Base-by-base conservation (phyloP, 1,139 yeast genomes). In the Oligophagozyma castellii region DNA sequence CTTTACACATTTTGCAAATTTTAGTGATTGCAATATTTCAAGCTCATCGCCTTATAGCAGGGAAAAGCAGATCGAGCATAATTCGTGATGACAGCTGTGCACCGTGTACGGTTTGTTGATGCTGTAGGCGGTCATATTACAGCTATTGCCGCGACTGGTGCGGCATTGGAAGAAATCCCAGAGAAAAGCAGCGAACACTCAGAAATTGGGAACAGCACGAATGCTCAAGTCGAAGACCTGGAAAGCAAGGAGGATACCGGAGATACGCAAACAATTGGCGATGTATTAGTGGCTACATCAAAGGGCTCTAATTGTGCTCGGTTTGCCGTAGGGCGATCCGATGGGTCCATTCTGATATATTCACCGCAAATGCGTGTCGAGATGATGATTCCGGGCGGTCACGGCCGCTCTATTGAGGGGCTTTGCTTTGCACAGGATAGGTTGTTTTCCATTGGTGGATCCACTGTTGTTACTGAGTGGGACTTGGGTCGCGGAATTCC, bases 341-440 rank as follows among this genome's bases (percentile, higher is more conserved):
- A 89, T 51, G 99, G 99, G 28, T 89, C 84, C 46, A 79, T 92
- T 35, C 98, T 92, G 54, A 73, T 92, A 25, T 92, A 96, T 96
- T 83, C 83, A 51, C 96, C 96, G 12, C 62, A 72, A 45, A 63
- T 65, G 44, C 56, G 58, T 35, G 65, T 68, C 41, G 71, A 74
- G 46, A 54, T 67, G 34, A 70, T 81, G 1, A 60, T 92, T 31
- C 71, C 68, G 32, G 96, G 96, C 11, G 81, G 93, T 4, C 64
- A 65, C 34, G 93, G 77, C 19, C 65, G 93, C 39, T 73, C 95
- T 8, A 70, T 89, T 30, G 99, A 92, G 58, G 95, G 94, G 0
- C 56, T 92, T 19, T 75, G 76, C 13, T 89, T 96, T 96, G 56
- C 75, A 5, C 53, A 53, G 22, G 47, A 50, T 6, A 65, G 96